Percentiles rank a stretch among this genome's conserved stretches.
phyloP scores from a whole-genome alignment of 148 eudicot genomes.

The Amaranthus palmeri region DNA sequence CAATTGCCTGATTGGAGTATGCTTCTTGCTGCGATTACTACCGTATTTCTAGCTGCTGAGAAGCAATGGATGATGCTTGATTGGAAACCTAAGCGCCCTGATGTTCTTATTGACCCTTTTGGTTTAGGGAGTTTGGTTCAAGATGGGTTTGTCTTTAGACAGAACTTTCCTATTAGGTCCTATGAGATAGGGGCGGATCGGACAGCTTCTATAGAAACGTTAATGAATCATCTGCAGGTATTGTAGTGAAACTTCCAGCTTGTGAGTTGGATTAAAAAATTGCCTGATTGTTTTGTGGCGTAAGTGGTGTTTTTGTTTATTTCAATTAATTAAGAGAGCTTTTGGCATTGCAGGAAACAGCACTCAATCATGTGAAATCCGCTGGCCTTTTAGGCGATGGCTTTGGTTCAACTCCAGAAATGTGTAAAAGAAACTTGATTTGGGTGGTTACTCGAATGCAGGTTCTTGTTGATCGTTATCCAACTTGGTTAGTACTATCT shows the following conservation, averaged over 20 bases:
- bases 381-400: constrained; percentile 79
- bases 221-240: constrained; percentile 99
- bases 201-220: constrained; percentile 91
- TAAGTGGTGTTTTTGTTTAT: not conserved
- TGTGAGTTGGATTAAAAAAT: not conserved
- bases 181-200: constrained; percentile 98
- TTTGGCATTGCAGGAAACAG: constrained; percentile 57
- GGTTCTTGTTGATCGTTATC: constrained; percentile 80
- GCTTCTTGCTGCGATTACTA: constrained; percentile 99
- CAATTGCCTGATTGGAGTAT: constrained; percentile 99
- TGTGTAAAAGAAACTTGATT: constrained; percentile 75
- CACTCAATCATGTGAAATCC: constrained; percentile 80
- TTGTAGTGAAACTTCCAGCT: too few species aligned
- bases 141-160: constrained; percentile 81
- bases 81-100: constrained; percentile 91
- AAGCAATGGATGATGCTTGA: constrained; percentile 99
- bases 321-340: constrained; percentile 3
- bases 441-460: constrained; percentile 96
- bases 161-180: constrained; percentile 86
- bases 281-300: not conserved
- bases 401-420: constrained; percentile 91
- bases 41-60: constrained; percentile 93
- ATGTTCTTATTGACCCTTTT: constrained; percentile 72
- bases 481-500: constrained; percentile 93
- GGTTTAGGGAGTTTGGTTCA: constrained; percentile 82